These are phyloP conservation scores for Calcarisporium arbuscula DNA, from an alignment of 2,329 filamentous ascomycete species.

Conservation along the genomic window DNA sequence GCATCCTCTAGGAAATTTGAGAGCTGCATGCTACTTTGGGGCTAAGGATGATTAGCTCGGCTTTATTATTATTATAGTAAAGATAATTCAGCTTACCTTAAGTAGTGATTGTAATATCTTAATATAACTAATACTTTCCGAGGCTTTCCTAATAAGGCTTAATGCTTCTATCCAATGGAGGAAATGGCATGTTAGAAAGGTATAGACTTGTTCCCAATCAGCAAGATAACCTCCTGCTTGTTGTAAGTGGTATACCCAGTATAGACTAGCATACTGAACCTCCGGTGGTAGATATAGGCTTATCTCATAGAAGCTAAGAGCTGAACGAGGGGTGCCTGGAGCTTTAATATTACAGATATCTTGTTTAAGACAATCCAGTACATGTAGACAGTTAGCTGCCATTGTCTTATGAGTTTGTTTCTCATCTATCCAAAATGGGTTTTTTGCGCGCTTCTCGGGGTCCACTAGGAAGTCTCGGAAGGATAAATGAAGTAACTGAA, in stretches of 20 bases:
- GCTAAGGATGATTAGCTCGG: background rate
- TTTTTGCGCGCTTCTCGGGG: conserved; percentile 14
- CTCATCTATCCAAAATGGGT: conserved; percentile 30
- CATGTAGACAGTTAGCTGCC: conserved; percentile 25
- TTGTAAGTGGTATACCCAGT: conserved; percentile 31
- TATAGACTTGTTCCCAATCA: conserved; percentile 20
- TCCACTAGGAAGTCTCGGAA: conserved; percentile 33
- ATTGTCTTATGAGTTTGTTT: conserved; percentile 21
- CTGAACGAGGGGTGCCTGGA: conserved; percentile 17
- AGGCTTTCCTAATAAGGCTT: conserved; percentile 20
- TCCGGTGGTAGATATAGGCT: conserved; percentile 19
- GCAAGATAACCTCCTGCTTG: conserved; percentile 12
- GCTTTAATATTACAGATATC: conserved; percentile 28
- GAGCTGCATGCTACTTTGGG: background rate
- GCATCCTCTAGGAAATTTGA: background rate
- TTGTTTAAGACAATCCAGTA: conserved; percentile 25
- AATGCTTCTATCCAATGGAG: conserved; percentile 36
- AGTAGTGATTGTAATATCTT: background rate
- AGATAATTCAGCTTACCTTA: background rate
- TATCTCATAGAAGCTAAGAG: conserved; percentile 16
- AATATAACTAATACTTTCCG: conserved; percentile 5
- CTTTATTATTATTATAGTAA: background rate
- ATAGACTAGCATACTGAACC: conserved; percentile 32
- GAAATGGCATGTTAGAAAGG: conserved; percentile 30
- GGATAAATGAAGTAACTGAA: conserved; percentile 24